Evolutionary conservation across 345 rosid species (phyloP), one percentile per base, ranked within the genome.

Genomic region (Populus simonii): DNA sequence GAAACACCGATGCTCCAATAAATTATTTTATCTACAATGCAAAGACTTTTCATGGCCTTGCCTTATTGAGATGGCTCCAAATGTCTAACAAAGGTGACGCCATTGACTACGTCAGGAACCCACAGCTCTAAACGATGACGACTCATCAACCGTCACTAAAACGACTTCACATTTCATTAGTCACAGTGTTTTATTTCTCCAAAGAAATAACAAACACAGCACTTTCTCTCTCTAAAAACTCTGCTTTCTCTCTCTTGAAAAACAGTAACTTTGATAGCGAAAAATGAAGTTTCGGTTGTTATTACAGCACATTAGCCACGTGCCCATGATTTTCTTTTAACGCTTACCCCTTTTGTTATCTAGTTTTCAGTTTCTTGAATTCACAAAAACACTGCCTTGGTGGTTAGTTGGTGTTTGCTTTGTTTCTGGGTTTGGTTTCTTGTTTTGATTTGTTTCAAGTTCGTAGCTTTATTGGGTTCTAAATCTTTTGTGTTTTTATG

Each of bases 151-250:
- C 73, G 79, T 80, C 83, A 80, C 72, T 59, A 10, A 70, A 76
- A 80, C 80, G 76, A 80, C 79, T 72, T 80, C 83, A 80, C 76
- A 57, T 20, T 45, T 20, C 36, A 9, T n/a, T 10, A n/a, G 29
- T 59, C 63, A n/a, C 72, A 17, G 33, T 8, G 31, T 53, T 27
- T 66, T 27, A 27, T 27, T 31, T 29, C 69, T 66, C 69, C 38
- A 66, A 66, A n/a, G 6, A 51, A 6, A 3, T 2, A 45, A 45
- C 3, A 53, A 53, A 3, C 3, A 59, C 63, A 3, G 12, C 1
- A 12, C 6, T 59, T n/a, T 59, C 13, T 59, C 29, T 59, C 61
- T 55, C 61, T 55, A 7, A 22, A 23, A 25, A 1, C 8, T 10
- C 3, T 36, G 39, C 17, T 35, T 13, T n/a, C 9, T 53, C 66